Base-by-base conservation (phyloP, 768 basidiomycete genomes). In the Lactifluus pinguis region DNA sequence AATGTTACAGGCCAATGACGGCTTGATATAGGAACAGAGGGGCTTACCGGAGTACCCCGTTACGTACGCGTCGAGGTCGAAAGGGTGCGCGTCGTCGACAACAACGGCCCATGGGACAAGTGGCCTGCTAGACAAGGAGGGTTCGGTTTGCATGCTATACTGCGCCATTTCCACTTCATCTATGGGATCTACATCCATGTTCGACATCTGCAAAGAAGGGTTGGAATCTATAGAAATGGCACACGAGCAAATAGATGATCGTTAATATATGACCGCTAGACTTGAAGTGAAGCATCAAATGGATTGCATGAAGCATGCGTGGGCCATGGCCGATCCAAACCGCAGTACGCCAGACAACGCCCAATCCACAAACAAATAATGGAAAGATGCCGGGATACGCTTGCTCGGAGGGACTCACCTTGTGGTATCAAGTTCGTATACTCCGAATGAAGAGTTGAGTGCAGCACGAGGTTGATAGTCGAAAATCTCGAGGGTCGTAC, bases 21-120 rank as follows among this genome's bases (percentile, higher is more conserved):
- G 25, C 17, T 25, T 13, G 45, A 21, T 49, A 49, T 4, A 25
- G 32, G 17, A 49, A 45, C 17, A 60, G 29, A 68, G 51, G 14
- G n/a, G 55, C 75, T 47, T 48, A 89, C 92, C 89, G 64, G 84
- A 78, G 74, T 94, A 95, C 55, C 82, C 80, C 47, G 85, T 76
- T 60, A 86, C 83, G 71, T 91, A 89, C 45, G 82, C 72, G 59
- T 95, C 93, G 55, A 95, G 80, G 69, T 95, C 92, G 69, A 92
- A 94, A 4, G 92, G 90, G 69, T 93, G 91, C 0, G 79, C 79
- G 47, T 89, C 88, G 71, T 92, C 86, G 14, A 93, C 79, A 13
- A 62, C 38, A 17, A 66, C 47, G 15, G 39, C 51, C 50, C 42
- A 47, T 6, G 45, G 19, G 9, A 9, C 45, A 13, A 45, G 17